These are phyloP conservation scores for Botrytis tulipae DNA, from an alignment of 2,329 filamentous ascomycete genomes.

Conservation along the genomic window DNA sequence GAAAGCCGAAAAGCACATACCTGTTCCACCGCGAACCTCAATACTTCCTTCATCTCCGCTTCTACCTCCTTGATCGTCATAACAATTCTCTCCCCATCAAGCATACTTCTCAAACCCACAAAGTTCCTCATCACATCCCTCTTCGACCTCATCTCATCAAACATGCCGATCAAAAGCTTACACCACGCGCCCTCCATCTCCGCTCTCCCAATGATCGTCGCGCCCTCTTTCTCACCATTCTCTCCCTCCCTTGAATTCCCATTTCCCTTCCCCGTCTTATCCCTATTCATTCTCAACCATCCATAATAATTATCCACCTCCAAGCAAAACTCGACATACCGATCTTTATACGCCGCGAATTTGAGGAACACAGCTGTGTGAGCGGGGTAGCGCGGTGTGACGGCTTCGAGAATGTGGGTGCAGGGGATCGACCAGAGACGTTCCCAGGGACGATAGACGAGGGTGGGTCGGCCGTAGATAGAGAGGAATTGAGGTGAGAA, in stretches of 20 bases:
- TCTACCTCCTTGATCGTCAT: background rate
- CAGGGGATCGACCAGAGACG: background rate
- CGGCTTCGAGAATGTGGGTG: background rate
- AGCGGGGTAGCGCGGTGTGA: background rate
- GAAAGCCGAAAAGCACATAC: background rate
- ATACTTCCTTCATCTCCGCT: background rate
- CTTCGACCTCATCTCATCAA: background rate
- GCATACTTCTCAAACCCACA: background rate
- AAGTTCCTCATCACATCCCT: background rate
- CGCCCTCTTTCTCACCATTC: background rate
- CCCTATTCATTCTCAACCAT: background rate
- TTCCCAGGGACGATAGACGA: background rate
- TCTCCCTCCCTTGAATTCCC: background rate
- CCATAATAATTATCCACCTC: constrained; percentile 1
- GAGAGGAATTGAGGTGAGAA: background rate
- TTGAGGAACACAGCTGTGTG: background rate
- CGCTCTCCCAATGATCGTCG: background rate
- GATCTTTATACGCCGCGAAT: background rate
- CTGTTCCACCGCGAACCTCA: background rate
- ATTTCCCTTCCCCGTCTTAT: background rate
- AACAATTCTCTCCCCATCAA: background rate
- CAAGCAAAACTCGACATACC: background rate
- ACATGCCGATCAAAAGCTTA: background rate
- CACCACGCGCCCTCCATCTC: constrained; percentile 8
- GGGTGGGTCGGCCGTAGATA: background rate